These are phyloP conservation scores for Pseudogymnoascus sp. DNA, from an alignment of 2,329 filamentous ascomycete species.

Conservation along the genomic window DNA sequence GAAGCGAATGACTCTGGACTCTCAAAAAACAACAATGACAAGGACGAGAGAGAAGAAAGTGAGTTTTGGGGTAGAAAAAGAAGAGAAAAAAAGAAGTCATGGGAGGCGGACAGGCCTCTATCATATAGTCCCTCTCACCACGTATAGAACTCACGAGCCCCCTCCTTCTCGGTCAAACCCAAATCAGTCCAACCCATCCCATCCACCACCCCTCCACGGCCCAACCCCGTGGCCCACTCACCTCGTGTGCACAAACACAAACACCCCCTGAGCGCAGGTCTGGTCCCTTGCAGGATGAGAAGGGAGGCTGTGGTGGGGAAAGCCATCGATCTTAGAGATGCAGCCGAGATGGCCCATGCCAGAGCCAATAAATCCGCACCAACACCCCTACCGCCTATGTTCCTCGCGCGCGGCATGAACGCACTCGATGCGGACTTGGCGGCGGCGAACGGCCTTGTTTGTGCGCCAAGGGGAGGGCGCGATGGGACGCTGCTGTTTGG, in stretches of 20 bases:
- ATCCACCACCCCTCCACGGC: background rate
- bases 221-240: slow-evolving; percentile 4
- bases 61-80: slow-evolving; percentile 19
- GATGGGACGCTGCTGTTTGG: slow-evolving; percentile 6
- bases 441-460: background rate
- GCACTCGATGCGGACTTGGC: background rate
- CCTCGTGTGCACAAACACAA: background rate
- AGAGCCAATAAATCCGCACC: background rate
- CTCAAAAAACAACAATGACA: slow-evolving; percentile 21
- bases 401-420: background rate
- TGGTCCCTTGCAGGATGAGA: background rate
- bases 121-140: background rate
- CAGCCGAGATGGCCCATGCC: background rate
- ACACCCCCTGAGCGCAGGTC: background rate
- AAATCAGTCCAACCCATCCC: background rate
- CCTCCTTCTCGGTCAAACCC: background rate
- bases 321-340: background rate
- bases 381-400: background rate
- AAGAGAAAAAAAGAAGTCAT: slow-evolving; percentile 16
- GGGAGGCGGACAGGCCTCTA: slow-evolving; percentile 9
- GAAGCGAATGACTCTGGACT: slow-evolving; percentile 38
- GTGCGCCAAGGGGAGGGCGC: background rate
- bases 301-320: background rate
- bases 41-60: slow-evolving; percentile 18
- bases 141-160: background rate